These are phyloP conservation scores for Rhynchosporium secalis DNA, from an alignment of 2,329 filamentous ascomycete species.

Conservation along the genomic window DNA sequence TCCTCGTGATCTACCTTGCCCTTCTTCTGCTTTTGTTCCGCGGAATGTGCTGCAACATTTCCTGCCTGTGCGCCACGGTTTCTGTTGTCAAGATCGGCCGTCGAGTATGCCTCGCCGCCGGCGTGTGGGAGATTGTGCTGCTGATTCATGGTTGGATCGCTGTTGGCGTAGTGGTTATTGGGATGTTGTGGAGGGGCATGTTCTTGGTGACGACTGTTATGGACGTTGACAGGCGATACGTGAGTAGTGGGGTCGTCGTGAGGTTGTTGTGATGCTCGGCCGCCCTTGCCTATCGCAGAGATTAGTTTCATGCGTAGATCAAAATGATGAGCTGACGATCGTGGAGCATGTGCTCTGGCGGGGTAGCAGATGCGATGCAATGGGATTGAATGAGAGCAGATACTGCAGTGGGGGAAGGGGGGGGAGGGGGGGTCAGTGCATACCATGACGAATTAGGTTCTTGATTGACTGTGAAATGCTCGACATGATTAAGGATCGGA, in stretches of 20 bases:
- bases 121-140: slow-evolving; percentile 46
- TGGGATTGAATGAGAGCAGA: slow-evolving; percentile 9
- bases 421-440: slow-evolving; percentile 24
- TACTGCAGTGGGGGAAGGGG: slow-evolving; percentile 12
- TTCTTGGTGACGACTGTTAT: slow-evolving; percentile 55
- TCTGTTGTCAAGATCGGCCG: slow-evolving; percentile 58
- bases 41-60: slow-evolving; percentile 63
- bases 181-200: slow-evolving; percentile 45
- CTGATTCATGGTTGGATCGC: slow-evolving; percentile 61
- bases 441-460: slow-evolving; percentile 94
- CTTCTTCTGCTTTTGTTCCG: slow-evolving; percentile 56
- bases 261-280: slow-evolving; percentile 60
- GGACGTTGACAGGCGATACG: slow-evolving; percentile 56
- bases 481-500: slow-evolving; percentile 50
- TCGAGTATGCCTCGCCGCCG: slow-evolving; percentile 63
- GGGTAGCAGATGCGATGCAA: background rate
- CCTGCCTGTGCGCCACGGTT: slow-evolving; percentile 70
- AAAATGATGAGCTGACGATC: slow-evolving; percentile 15
- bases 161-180: slow-evolving; percentile 53
- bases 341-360: background rate
- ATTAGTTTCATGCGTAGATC: slow-evolving; percentile 29
- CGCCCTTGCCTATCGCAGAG: slow-evolving; percentile 72
- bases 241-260: slow-evolving; percentile 57
- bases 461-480: slow-evolving; percentile 87
- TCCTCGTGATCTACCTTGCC: slow-evolving; percentile 61